phyloP scores from a whole-genome alignment of 2,329 filamentous ascomycete genomes.

The Colletotrichum eleusines region DNA sequence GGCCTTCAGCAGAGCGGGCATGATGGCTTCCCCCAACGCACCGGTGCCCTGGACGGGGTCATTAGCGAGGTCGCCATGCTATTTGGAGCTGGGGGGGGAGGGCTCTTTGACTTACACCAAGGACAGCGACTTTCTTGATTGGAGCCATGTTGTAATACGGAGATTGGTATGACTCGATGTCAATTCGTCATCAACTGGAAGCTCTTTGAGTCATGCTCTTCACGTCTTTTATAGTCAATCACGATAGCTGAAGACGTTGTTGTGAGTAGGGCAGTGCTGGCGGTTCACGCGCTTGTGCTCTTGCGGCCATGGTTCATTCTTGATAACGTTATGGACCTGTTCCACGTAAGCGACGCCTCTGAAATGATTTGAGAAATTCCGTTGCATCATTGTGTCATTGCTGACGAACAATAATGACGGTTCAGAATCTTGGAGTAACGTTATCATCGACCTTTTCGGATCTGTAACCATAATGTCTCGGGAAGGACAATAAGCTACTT shows the following conservation, averaged over 20 bases:
- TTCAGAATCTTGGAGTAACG: neutral
- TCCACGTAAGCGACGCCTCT: neutral
- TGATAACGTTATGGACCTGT: constrained; percentile 1
- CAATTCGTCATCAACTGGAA: neutral
- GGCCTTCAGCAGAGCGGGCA: constrained; percentile 17
- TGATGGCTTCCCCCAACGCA: constrained; percentile 8
- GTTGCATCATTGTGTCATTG: neutral
- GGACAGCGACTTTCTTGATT: constrained; percentile 11
- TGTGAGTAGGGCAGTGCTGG: neutral
- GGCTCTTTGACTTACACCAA: constrained; percentile 11
- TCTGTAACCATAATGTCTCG: neutral
- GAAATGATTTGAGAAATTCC: neutral
- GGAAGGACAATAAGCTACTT: too few relatives aligned
- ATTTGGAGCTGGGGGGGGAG: too few relatives aligned
- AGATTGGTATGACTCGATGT: neutral
- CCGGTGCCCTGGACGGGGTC: neutral
- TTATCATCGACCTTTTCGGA: neutral
- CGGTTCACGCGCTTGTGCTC: neutral
- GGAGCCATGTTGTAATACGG: neutral
- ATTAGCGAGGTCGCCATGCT: neutral
- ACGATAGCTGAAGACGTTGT: too few relatives aligned
- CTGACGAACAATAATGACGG: neutral
- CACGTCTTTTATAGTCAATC: neutral
- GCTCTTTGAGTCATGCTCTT: neutral
- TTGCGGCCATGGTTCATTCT: neutral